Evolutionary conservation across 2,329 filamentous ascomycete species (phyloP).

Genomic region (Xylariomycetidae sp.): DNA sequence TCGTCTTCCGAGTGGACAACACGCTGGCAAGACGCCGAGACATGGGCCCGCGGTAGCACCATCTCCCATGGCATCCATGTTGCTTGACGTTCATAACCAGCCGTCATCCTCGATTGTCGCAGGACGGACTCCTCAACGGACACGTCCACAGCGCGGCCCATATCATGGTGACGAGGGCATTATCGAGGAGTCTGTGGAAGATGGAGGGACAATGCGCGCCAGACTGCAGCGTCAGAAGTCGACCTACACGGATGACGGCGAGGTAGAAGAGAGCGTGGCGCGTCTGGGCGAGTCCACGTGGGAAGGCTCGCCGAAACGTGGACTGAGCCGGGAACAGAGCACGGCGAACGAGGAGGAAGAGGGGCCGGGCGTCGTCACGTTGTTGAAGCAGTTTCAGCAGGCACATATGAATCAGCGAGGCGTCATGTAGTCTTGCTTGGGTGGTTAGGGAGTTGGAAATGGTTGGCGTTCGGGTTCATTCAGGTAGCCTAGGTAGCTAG

Average conservation of each 20-base stretch:
- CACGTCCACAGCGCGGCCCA: conserved; percentile 37
- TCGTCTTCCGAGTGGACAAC: conserved; percentile 30
- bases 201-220: conserved; percentile 27
- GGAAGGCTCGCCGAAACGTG: conserved; percentile 50
- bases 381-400: conserved; percentile 55
- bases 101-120: conserved; percentile 46
- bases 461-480: no score
- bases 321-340: conserved; percentile 47
- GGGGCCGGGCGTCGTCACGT: conserved; percentile 49
- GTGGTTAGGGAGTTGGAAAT: no score
- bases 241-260: conserved; percentile 54
- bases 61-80: conserved; percentile 65
- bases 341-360: conserved; percentile 35
- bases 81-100: conserved; percentile 72
- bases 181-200: conserved; percentile 51
- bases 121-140: conserved; percentile 40
- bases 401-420: conserved; percentile 46
- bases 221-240: conserved; percentile 29
- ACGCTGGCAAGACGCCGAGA: conserved; percentile 34
- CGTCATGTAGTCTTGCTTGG: no score
- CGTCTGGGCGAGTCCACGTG: conserved; percentile 53
- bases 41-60: conserved; percentile 40
- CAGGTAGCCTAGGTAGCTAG: no score
- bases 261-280: conserved; percentile 46
- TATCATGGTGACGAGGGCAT: conserved; percentile 41